phyloP scores from a whole-genome alignment of 192 early-diverging fungal genomes.

The Rhizophagus sp. region DNA sequence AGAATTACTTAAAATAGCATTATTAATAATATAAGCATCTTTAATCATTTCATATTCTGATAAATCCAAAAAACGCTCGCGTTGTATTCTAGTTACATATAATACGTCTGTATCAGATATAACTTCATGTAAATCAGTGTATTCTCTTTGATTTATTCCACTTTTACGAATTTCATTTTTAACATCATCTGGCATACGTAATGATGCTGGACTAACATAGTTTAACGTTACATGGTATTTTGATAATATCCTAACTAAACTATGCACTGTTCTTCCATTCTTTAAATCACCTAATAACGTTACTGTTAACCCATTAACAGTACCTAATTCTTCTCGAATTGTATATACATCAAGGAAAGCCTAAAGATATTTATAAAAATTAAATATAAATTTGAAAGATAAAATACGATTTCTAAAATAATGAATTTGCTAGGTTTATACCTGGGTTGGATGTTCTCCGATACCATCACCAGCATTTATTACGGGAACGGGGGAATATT shows the following conservation, averaged over 20 bases:
- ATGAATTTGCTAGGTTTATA: not conserved
- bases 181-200: conserved; percentile 86
- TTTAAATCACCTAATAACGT: conserved; percentile 96
- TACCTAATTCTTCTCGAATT: conserved; percentile 86
- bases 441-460: conserved; percentile 97
- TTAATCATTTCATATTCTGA: conserved; percentile 83
- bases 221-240: conserved; percentile 94
- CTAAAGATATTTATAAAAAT: not conserved
- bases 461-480: conserved; percentile 97
- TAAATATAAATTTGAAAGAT: not conserved
- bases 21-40: conserved; percentile 83
- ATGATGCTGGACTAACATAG: conserved; percentile 83
- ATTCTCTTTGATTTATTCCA: conserved; percentile 69
- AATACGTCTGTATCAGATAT: conserved; percentile 90
- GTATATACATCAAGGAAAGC: conserved; percentile 92
- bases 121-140: conserved; percentile 70
- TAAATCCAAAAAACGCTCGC: conserved; percentile 82
- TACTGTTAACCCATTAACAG: conserved; percentile 93
- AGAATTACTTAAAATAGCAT: conserved; percentile 79
- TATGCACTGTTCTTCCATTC: conserved; percentile 98
- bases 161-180: conserved; percentile 70
- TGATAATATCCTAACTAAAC: conserved; percentile 82
- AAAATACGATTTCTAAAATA: not conserved
- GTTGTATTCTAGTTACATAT: conserved; percentile 96
- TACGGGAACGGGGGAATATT: conserved; percentile 86